These are phyloP conservation scores for Aspergillus persii DNA, from an alignment of 2,329 filamentous ascomycete species.

Conservation along the genomic window DNA sequence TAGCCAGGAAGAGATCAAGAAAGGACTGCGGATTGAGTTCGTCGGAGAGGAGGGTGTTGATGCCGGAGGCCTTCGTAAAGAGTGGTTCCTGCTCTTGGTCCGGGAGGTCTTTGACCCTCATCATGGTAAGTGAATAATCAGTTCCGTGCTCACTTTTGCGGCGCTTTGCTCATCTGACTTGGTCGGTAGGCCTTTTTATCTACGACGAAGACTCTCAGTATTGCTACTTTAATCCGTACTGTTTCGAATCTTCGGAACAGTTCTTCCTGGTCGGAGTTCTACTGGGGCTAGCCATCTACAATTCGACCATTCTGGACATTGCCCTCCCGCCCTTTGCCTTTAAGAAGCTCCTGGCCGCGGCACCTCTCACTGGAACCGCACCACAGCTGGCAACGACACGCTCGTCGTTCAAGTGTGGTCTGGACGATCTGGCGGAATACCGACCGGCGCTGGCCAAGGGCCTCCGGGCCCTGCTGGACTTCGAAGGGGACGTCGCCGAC, in stretches of 20 bases:
- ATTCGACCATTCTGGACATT: constrained; percentile 87
- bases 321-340: constrained; percentile 87
- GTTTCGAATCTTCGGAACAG: constrained; percentile 87
- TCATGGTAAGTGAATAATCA: constrained; percentile 60
- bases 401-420: constrained; percentile 65
- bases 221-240: constrained; percentile 90
- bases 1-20: constrained; percentile 82
- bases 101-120: constrained; percentile 88
- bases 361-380: constrained; percentile 58
- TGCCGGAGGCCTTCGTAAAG: constrained; percentile 83
- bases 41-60: constrained; percentile 87
- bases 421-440: constrained; percentile 81
- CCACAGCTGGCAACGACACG: constrained; percentile 57
- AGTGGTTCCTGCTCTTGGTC: constrained; percentile 88
- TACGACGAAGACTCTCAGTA: constrained; percentile 89
- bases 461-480: constrained; percentile 73
- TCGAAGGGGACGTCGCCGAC: constrained; percentile 76
- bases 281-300: constrained; percentile 87
- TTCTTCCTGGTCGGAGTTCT: constrained; percentile 88
- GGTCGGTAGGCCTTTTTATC: constrained; percentile 72
- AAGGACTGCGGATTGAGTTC: constrained; percentile 81
- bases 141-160: constrained; percentile 1
- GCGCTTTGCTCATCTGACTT: not conserved
- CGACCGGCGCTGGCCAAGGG: constrained; percentile 73
- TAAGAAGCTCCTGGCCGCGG: constrained; percentile 76